These are phyloP conservation scores for Metschnikowia peoriensis DNA, from an alignment of 805 yeast species.

Conservation along the genomic window DNA sequence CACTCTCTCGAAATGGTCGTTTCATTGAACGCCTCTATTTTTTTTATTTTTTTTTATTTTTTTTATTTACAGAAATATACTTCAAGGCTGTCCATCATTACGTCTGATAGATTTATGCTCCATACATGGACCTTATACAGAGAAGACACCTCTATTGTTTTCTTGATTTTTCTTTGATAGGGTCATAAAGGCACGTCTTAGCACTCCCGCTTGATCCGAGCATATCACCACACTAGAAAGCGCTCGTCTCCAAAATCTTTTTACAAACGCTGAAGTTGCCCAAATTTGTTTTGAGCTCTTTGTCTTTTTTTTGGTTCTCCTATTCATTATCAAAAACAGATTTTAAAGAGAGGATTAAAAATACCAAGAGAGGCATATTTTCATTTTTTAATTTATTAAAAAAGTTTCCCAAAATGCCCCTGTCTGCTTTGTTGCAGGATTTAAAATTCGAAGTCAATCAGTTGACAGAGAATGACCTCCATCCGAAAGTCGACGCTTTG, in stretches of 20 bases:
- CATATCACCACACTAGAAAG: background rate
- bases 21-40: background rate
- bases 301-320: no score
- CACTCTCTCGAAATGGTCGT: no score
- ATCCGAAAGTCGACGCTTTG: conserved; percentile 28
- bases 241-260: background rate
- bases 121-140: no score
- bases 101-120: no score
- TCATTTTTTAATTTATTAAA: no score
- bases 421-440: conserved; percentile 4
- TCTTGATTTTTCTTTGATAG: background rate
- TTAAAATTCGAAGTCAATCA: conserved; percentile 26
- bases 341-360: no score
- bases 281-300: no score
- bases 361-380: no score
- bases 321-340: no score
- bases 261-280: background rate
- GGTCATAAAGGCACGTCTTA: background rate
- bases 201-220: background rate
- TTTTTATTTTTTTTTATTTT: background rate
- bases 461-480: conserved; percentile 18
- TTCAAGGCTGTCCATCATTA: no score
- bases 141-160: background rate
- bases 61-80: background rate
- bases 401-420: conserved; percentile 1